These are phyloP conservation scores for Asclepias syriaca DNA, from an alignment of 257 asterid species.

Conservation along the genomic window DNA sequence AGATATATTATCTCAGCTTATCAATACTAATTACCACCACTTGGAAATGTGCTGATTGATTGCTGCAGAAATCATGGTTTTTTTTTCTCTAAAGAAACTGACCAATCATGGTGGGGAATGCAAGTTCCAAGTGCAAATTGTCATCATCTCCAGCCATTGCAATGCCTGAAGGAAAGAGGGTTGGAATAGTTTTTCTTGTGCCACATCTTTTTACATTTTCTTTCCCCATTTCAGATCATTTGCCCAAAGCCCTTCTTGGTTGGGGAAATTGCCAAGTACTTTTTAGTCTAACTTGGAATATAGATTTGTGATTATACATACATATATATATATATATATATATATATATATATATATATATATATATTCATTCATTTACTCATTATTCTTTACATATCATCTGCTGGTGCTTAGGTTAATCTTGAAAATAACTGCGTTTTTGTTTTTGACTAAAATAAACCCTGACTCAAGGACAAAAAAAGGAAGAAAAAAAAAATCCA, in stretches of 20 bases:
- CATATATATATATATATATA: no score
- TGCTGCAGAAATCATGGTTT: not conserved
- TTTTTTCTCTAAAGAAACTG: not conserved
- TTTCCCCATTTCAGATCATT: not conserved
- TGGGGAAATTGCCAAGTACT: not conserved
- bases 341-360: no score
- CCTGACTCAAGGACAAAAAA: no score
- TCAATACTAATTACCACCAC: conserved; percentile 25
- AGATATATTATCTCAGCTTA: conserved; percentile 66
- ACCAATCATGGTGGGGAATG: not conserved
- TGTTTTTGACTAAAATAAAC: no score
- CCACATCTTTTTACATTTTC: not conserved
- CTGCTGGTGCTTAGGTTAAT: no score
- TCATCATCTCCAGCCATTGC: not conserved
- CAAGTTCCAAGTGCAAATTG: not conserved
- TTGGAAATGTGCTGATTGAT: conserved; percentile 35
- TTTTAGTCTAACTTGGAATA: not conserved
- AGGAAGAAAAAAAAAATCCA: no score
- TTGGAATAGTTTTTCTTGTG: not conserved
- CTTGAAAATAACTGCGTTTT: no score
- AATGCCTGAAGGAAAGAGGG: conserved; percentile 4
- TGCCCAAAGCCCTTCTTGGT: not conserved
- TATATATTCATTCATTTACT: not conserved
- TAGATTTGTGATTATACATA: not conserved
- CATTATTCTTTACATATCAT: not conserved